Evolutionary conservation across 1,284 basidiomycete species (phyloP).

Genomic region (Porodaedalea pini): DNA sequence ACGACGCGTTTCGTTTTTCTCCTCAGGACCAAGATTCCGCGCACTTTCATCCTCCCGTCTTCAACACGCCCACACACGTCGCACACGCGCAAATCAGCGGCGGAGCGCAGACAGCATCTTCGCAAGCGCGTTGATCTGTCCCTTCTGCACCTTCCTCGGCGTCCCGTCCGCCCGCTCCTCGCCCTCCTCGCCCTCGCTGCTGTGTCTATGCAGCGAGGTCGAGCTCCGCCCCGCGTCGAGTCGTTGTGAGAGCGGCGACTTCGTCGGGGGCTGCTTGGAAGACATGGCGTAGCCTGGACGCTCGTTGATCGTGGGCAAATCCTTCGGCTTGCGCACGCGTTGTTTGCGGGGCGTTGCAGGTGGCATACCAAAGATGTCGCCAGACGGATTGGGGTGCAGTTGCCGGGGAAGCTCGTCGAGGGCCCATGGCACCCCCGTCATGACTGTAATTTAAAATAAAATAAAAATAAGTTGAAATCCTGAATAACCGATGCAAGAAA

Average conservation of each 20-base stretch:
- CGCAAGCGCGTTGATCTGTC: conserved; percentile 77
- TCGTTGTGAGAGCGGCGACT: conserved; percentile 32
- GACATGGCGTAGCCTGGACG: conserved; percentile 37
- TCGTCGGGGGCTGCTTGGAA: conserved; percentile 23
- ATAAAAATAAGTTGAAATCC: conserved; percentile 6
- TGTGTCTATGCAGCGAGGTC: conserved; percentile 23
- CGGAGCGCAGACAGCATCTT: conserved; percentile 71
- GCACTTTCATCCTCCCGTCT: too few relatives aligned
- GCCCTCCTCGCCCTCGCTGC: conserved; percentile 27
- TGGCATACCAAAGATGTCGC: conserved; percentile 55
- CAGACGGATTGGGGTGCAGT: conserved; percentile 54
- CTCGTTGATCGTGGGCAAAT: conserved; percentile 61
- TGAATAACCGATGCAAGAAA: conserved; percentile 13
- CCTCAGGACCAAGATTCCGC: too few relatives aligned
- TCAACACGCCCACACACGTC: too few relatives aligned
- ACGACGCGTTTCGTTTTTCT: too few relatives aligned
- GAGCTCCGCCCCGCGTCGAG: conserved; percentile 26
- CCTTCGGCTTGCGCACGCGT: conserved; percentile 62
- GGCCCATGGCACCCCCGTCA: conserved; percentile 73
- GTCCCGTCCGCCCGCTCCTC: conserved; percentile 37
- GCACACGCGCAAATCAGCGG: conserved; percentile 4
- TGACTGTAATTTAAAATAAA: conserved; percentile 42
- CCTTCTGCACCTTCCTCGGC: conserved; percentile 78
- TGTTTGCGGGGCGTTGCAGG: conserved; percentile 53
- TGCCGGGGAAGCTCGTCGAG: conserved; percentile 62